phyloP scores from a whole-genome alignment of 441 rosid genomes.

The Populus trichocarpa region DNA sequence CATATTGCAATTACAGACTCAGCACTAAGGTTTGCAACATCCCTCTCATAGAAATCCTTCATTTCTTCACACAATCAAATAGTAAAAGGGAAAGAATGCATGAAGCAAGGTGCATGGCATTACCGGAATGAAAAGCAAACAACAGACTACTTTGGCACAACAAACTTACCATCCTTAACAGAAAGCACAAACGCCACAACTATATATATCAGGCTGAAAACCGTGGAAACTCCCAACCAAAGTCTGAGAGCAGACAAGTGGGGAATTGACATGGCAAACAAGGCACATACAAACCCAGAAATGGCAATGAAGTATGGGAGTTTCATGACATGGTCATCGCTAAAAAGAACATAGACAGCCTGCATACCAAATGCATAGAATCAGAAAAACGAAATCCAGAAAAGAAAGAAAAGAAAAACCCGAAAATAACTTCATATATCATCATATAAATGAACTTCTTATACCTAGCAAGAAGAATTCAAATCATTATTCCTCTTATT shows the following conservation, averaged over 20 bases:
- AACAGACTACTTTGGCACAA: background rate
- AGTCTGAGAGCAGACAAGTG: slow-evolving; percentile 79
- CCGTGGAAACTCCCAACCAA: slow-evolving; percentile 83
- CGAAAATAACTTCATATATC: background rate
- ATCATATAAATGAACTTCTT: background rate
- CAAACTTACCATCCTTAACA: slow-evolving; percentile 56
- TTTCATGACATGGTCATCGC: slow-evolving; percentile 57
- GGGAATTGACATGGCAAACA: slow-evolving; percentile 83
- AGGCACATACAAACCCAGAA: slow-evolving; percentile 63
- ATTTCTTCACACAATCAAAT: background rate
- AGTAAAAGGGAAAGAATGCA: background rate
- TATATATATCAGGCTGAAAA: slow-evolving; percentile 66
- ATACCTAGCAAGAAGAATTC: background rate
- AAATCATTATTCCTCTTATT: background rate
- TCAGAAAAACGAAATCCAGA: background rate
- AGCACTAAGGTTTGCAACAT: background rate
- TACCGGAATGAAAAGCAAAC: background rate
- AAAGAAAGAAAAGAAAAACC: background rate
- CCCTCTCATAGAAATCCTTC: background rate
- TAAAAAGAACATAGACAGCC: slow-evolving; percentile 80
- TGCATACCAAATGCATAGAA: slow-evolving; percentile 31
- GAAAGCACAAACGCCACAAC: slow-evolving; percentile 56
- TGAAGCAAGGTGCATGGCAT: background rate
- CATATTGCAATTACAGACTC: background rate
- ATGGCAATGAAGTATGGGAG: slow-evolving; percentile 84